Evolutionary conservation across 345 rosid genomes (phyloP), one percentile per base, ranked within the genome.

Genomic region (Arabidopsis suecica): DNA sequence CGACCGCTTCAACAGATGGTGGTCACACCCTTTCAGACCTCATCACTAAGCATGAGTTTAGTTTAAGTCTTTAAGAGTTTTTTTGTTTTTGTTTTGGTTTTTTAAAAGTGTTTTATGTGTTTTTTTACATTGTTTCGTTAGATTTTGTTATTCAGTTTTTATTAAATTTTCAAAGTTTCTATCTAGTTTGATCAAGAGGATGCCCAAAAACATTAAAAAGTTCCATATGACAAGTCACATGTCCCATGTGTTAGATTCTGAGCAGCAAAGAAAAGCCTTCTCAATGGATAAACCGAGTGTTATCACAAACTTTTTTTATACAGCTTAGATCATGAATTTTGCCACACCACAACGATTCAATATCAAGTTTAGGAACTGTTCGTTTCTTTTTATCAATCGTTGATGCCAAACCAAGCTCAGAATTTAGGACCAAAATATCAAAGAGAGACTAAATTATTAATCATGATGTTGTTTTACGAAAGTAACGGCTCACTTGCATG

Each of bases 401-500:
- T 30, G 56, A 5, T 9, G 30, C 30, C 40, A 18, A 18, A 38
- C 14, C 13, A 65, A 20, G 34, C 70, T 49, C 70, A 7, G 58
- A 49, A 20, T 13, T 13, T 37, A 67, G 61, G 42, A 38, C 25
- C 0, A 30, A 44, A 10, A 68, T 0, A 4, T 38, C 61, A 61
- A 37, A 38, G 0, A 25, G 8, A 37, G 10, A 16, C 41, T 65
- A 11, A 10, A 8, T 6, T 16, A 32, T 32, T 9, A 47, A 65
- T 47, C 38, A 8, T 44, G 20, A 3, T 3, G 14, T 13, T 65
- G 30, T 69, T 44, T 69, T 44, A 32, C n/a, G 9, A n/a, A 38
- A 54, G 23, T 45, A 30, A 16, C n/a, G 65, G 48, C 65, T 60
- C 32, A 64, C 55, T 18, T 48, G 32, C 57, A 33, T 48, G 42